These are phyloP conservation scores for Gossypium raimondii DNA, from an alignment of 345 rosid genomes.

Conservation along the genomic window DNA sequence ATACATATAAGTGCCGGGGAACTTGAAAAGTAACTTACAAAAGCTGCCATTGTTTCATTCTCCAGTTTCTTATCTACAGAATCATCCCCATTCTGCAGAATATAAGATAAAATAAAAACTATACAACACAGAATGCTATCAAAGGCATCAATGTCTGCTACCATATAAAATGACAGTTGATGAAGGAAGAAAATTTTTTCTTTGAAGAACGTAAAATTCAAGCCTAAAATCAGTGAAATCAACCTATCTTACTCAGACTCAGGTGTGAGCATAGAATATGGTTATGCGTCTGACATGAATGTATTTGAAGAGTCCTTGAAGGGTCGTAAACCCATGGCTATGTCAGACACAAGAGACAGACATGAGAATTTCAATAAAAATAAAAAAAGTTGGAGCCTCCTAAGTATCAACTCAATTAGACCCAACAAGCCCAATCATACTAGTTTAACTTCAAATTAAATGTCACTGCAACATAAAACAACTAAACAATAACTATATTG, in stretches of 20 bases:
- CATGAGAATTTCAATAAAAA: neutral
- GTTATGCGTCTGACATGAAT: neutral
- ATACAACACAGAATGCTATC: neutral
- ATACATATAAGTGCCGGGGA: neutral
- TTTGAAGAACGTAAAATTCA: neutral
- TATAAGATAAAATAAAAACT: neutral
- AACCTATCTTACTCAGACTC: neutral
- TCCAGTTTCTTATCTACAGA: constrained; percentile 45
- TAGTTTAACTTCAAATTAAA: neutral
- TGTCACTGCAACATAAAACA: neutral
- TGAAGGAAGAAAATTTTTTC: neutral
- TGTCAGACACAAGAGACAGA: neutral
- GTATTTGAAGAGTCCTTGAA: neutral
- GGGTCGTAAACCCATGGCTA: neutral
- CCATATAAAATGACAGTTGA: neutral
- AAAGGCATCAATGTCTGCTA: neutral
- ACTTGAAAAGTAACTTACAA: constrained; percentile 36
- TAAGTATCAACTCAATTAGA: neutral
- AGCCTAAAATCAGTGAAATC: neutral
- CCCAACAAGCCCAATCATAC: neutral
- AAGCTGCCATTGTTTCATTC: constrained; percentile 53
- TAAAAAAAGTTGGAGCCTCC: neutral
- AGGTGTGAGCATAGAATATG: neutral
- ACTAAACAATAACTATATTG: neutral
- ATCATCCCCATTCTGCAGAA: constrained; percentile 47